These are phyloP conservation scores for Plasmodium fragile DNA, from an alignment of 169 alveolate species.

Conservation along the genomic window DNA sequence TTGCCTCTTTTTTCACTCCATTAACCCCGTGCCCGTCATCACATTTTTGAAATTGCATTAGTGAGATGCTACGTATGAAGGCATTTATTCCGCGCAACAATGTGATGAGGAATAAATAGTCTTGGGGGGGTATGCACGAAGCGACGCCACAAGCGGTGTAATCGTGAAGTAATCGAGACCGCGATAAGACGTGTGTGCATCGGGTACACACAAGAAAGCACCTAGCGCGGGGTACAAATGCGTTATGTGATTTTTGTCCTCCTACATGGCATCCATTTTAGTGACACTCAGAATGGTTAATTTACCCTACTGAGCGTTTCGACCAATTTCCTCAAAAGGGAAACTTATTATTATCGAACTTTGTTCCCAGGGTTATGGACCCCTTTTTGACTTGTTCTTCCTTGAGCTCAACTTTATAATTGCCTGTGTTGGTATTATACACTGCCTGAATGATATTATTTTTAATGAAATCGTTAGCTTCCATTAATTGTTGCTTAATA, in stretches of 20 bases:
- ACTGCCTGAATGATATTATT: conserved; percentile 67
- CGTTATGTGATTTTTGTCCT: not conserved
- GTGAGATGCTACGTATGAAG: conserved; percentile 3
- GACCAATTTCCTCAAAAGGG: not conserved
- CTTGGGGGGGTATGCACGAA: not conserved
- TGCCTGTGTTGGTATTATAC: conserved; percentile 60
- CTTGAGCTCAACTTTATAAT: conserved; percentile 61
- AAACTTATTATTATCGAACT: conserved; percentile 38
- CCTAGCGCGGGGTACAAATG: not conserved
- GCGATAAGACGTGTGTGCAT: not conserved
- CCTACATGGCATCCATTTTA: not conserved
- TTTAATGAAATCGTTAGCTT: conserved; percentile 64
- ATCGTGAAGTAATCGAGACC: not conserved
- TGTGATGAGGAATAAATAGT: not conserved
- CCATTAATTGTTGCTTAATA: conserved; percentile 60
- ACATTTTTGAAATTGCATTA: conserved; percentile 1
- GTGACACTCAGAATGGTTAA: not conserved
- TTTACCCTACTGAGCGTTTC: not conserved
- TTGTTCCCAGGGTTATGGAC: conserved; percentile 62
- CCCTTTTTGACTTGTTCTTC: conserved; percentile 65
- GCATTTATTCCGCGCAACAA: not conserved
- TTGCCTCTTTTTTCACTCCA: not conserved
- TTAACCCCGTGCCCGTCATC: not conserved
- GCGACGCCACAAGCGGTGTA: not conserved
- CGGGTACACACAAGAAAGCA: not conserved